phyloP scores from a whole-genome alignment of 108 stramenopile genomes.

The Pseudonitzschia multistriata region DNA sequence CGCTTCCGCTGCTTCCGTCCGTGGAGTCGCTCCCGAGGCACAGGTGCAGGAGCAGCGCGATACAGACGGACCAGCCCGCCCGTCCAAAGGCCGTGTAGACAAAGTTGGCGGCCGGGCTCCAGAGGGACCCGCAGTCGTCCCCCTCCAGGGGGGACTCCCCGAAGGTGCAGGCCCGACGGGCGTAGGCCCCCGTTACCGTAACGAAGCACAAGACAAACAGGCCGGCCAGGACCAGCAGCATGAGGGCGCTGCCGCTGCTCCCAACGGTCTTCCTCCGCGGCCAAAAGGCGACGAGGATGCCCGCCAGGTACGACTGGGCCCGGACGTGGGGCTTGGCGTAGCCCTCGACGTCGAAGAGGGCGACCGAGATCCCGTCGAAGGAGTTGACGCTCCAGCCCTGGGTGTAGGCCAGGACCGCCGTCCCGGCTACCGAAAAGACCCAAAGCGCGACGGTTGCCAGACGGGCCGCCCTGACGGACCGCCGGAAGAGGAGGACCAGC shows the following conservation, averaged over 20 bases:
- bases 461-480: background rate
- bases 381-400: constrained; percentile 52
- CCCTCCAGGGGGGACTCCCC: constrained; percentile 31
- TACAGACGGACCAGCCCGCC: constrained; percentile 41
- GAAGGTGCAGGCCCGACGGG: constrained; percentile 47
- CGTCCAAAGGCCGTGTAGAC: constrained; percentile 39
- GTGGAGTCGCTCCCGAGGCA: constrained; percentile 16
- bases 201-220: constrained; percentile 32
- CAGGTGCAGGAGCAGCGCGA: constrained; percentile 34
- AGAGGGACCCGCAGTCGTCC: constrained; percentile 41
- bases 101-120: constrained; percentile 32
- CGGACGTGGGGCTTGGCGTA: constrained; percentile 59
- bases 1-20: background rate
- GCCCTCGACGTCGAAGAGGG: constrained; percentile 48
- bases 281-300: constrained; percentile 48
- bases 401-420: constrained; percentile 29
- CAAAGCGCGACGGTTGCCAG: constrained; percentile 17
- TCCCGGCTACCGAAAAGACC: constrained; percentile 20
- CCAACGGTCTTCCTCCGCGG: constrained; percentile 12
- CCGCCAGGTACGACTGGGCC: constrained; percentile 50
- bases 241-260: constrained; percentile 2
- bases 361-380: constrained; percentile 49
- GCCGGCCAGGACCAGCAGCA: constrained; percentile 21
- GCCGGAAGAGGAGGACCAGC: constrained; percentile 32
- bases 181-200: constrained; percentile 48